These are phyloP conservation scores for Lipomyces orientalis DNA, from an alignment of 805 yeast genomes.

Conservation along the genomic window DNA sequence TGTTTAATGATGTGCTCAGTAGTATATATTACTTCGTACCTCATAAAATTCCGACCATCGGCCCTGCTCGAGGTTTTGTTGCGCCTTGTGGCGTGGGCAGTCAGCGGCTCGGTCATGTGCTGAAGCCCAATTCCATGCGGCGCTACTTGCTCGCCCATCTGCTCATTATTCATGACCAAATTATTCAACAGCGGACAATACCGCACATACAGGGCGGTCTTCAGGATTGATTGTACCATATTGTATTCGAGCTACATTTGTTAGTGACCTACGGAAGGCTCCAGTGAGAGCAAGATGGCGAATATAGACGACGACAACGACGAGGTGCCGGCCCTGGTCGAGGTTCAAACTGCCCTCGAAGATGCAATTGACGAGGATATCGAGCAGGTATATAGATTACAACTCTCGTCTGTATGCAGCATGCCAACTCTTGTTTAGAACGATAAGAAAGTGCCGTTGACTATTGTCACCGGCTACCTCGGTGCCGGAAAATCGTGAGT, in stretches of 20 bases:
- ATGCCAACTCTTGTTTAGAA: slow-evolving; percentile 1
- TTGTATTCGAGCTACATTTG: neutral
- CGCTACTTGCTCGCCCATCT: no score
- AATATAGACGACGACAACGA: slow-evolving; percentile 25
- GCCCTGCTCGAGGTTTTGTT: no score
- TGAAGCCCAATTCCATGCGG: no score
- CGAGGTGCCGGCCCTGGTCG: slow-evolving; percentile 16
- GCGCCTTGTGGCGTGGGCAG: no score
- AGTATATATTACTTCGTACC: neutral
- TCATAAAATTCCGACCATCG: no score
- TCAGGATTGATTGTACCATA: neutral
- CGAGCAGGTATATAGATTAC: neutral
- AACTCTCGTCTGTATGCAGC: neutral
- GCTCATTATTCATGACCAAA: no score
- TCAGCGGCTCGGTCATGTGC: no score
- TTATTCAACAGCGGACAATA: no score
- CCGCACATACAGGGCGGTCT: no score
- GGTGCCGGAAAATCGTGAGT: slow-evolving; percentile 85
- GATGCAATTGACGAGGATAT: neutral
- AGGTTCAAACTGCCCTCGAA: slow-evolving; percentile 3
- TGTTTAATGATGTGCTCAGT: neutral
- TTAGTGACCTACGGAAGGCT: neutral
- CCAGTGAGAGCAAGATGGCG: neutral
- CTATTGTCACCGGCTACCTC: slow-evolving; percentile 91
- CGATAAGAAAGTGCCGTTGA: slow-evolving; percentile 73